A percentile compares a stretch with the other conserved stretches of the same genome.
Evolutionary conservation across 495 filamentous ascomycete species (phyloP).

Genomic region (Mytilinidion resinicola): DNA sequence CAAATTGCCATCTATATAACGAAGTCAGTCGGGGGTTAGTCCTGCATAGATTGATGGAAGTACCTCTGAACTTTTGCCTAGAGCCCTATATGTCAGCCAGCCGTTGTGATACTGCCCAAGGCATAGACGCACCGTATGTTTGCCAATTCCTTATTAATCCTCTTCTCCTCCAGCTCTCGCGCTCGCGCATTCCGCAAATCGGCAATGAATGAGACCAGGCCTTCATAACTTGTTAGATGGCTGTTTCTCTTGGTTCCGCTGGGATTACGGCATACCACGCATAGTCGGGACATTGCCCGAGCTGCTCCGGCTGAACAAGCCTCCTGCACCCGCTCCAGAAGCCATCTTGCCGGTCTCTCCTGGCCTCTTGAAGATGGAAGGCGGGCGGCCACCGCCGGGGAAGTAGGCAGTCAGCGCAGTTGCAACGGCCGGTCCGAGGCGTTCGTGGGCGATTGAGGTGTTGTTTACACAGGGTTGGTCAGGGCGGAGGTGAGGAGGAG

Average conservation of each 20-base stretch:
- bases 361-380: slow-evolving; percentile 16
- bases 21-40: slow-evolving; percentile 26
- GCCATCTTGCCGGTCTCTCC: slow-evolving; percentile 28
- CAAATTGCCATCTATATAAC: slow-evolving; percentile 61
- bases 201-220: slow-evolving; percentile 96
- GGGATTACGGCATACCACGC: slow-evolving; percentile 21
- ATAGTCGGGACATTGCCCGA: slow-evolving; percentile 31
- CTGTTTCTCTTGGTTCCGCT: too few relatives aligned
- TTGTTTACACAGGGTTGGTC: background rate
- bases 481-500: background rate
- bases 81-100: slow-evolving; percentile 17
- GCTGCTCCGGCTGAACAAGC: slow-evolving; percentile 35
- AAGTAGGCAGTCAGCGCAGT: slow-evolving; percentile 25
- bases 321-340: slow-evolving; percentile 31
- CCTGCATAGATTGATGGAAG: slow-evolving; percentile 1
- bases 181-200: slow-evolving; percentile 93
- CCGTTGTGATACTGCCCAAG: background rate
- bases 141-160: slow-evolving; percentile 98
- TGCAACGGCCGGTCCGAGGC: background rate
- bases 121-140: slow-evolving; percentile 71
- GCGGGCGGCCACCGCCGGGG: slow-evolving; percentile 26
- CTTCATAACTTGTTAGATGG: slow-evolving; percentile 28
- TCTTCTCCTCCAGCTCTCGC: slow-evolving; percentile 93
- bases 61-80: slow-evolving; percentile 74
- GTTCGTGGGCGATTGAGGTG: background rate